These are phyloP conservation scores for Plectosphaerella sp. DNA, from an alignment of 2,329 filamentous ascomycete genomes.

Conservation along the genomic window DNA sequence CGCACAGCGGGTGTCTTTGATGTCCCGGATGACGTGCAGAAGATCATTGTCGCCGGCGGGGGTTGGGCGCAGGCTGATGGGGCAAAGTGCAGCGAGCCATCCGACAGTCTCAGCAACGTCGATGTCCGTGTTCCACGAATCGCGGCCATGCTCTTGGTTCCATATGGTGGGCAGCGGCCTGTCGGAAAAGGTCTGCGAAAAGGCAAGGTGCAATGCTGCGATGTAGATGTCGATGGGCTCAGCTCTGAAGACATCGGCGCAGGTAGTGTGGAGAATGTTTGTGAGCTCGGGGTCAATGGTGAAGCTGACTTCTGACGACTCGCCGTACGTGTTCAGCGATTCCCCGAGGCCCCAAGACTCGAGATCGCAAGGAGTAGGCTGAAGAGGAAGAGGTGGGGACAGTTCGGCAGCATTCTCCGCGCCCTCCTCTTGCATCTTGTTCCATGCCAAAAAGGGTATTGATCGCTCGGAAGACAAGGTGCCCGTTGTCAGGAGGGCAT, in stretches of 20 bases:
- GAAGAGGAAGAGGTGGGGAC: constrained; percentile 29
- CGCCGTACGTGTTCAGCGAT: constrained; percentile 38
- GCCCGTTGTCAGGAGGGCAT: constrained; percentile 41
- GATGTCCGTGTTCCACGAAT: constrained; percentile 36
- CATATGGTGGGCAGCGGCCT: constrained; percentile 46
- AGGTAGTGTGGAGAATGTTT: constrained; percentile 33
- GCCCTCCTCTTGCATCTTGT: constrained; percentile 37
- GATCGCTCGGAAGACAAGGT: constrained; percentile 38
- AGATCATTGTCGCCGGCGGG: constrained; percentile 36
- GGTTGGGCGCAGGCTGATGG: constrained; percentile 36
- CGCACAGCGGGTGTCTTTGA: constrained; percentile 47
- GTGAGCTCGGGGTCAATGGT: constrained; percentile 36
- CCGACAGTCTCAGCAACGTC: constrained; percentile 55
- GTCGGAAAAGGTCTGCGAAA: constrained; percentile 50
- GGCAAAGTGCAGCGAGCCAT: constrained; percentile 56
- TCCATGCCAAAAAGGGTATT: constrained; percentile 46
- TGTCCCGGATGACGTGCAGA: constrained; percentile 42
- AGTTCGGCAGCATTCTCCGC: constrained; percentile 20
- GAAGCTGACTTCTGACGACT: constrained; percentile 37
- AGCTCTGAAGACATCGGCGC: constrained; percentile 43
- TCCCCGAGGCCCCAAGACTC: constrained; percentile 43
- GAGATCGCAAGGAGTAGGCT: constrained; percentile 32
- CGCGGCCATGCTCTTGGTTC: constrained; percentile 47
- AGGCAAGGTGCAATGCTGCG: constrained; percentile 50
- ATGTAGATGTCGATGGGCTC: constrained; percentile 51